Evolutionary conservation across 2,329 filamentous ascomycete species (phyloP), one percentile per base, ranked within the genome.

Genomic region (Pestalotiopsis sp.): DNA sequence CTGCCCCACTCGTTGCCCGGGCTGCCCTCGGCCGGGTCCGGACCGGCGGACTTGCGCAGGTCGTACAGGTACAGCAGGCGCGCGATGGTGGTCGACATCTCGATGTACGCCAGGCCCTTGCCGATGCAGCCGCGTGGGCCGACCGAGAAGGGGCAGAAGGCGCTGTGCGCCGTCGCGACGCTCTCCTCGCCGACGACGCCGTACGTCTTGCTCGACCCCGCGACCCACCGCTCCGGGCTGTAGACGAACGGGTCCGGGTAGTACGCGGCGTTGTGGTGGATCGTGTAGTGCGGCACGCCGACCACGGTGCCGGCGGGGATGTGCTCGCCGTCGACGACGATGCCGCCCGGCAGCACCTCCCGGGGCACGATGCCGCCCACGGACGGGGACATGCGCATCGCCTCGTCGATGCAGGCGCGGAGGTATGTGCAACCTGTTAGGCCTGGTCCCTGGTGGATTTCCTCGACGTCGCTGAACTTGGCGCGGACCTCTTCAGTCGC

Each of bases 131-230:
- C 90, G 12, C 91, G 82, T 0, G 91, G 89, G 0, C 92, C 92
- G 70, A 93, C 82, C 60, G 87, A 90, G 74, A 94, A 94, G 1
- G 93, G 91, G 71, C 91, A 93, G 79, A 93, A 95, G 0, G 92
- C 92, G 41, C 84, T 85, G 64, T 91, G 87, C 2, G 92, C 91
- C 4, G 82, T 75, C 2, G 83, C 81, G 1, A 88, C 81, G 65
- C 88, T 86, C 1, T 84, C 83, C 68, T 86, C 84, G 4, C 81
- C 85, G 0, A 84, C 83, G 38, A 76, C 72, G 67, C 77, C 36
- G 76, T 69, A 58, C 73, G 78, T 76, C 78, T 84, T 77, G 72
- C 74, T 73, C 58, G 81, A 82, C 4, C 85, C 87, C 1, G 79
- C 79, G 17, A 92, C 81, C 91, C 91, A 93, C 27, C 91, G 86